These are phyloP conservation scores for Globisporangium camurandrum DNA, from an alignment of 352 stramenopile genomes.

Conservation along the genomic window DNA sequence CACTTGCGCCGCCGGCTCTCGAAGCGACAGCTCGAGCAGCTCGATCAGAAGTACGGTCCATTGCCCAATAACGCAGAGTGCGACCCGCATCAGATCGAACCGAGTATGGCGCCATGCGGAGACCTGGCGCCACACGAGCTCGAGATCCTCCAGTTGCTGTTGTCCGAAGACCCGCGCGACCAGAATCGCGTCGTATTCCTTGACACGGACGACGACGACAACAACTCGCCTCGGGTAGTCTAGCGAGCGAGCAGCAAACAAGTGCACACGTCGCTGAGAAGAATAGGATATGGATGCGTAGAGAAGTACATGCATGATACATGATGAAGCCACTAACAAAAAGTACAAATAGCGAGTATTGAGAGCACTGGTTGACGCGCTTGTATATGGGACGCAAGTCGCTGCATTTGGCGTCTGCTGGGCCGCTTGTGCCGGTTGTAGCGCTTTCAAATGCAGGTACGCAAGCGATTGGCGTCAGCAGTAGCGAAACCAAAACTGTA, in stretches of 20 bases:
- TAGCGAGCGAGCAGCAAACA: not conserved
- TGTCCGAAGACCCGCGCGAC: conserved; percentile 9
- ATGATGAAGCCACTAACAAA: not conserved
- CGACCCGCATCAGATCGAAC: conserved; percentile 9
- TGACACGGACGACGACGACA: conserved; percentile 3
- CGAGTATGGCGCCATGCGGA: conserved; percentile 9
- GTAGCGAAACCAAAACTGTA: not conserved
- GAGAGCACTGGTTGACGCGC: too few relatives aligned
- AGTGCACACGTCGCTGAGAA: not conserved
- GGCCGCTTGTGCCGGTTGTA: too few relatives aligned
- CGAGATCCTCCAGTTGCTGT: conserved; percentile 8
- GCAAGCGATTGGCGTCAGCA: not conserved
- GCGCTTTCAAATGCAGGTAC: not conserved
- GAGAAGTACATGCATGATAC: too few relatives aligned
- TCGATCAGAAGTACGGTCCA: conserved; percentile 12
- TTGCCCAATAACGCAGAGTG: conserved; percentile 2
- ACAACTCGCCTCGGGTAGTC: not conserved
- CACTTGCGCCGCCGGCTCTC: conserved; percentile 11
- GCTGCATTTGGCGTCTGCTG: too few relatives aligned
- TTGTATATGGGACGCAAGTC: not conserved
- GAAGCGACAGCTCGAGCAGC: conserved; percentile 9
- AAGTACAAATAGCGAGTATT: not conserved
- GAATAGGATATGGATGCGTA: not conserved
- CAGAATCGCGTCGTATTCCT: not conserved
- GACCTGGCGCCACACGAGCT: conserved; percentile 7